phyloP scores from a whole-genome alignment of 352 stramenopile species.

The Phytopythium chamaehyphon region DNA sequence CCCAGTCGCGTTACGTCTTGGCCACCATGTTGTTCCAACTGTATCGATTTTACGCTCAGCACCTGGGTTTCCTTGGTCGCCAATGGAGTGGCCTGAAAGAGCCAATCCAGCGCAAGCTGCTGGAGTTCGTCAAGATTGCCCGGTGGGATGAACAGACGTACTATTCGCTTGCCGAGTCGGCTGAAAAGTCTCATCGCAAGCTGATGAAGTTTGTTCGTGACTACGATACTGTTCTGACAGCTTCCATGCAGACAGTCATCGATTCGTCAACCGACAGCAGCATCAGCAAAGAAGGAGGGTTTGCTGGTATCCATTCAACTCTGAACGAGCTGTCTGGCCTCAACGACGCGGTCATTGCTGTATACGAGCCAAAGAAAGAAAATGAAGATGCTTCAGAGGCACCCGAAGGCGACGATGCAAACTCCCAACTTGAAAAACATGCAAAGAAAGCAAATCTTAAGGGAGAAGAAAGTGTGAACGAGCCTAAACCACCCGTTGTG shows the following conservation, averaged over 20 bases:
- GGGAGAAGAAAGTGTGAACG: background rate
- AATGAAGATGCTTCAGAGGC: constrained; percentile 7
- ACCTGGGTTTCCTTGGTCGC: constrained; percentile 71
- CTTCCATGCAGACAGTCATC: constrained; percentile 85
- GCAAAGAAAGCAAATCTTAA: constrained; percentile 8
- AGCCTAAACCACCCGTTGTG: background rate
- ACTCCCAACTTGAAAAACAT: constrained; percentile 6
- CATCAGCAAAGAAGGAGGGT: constrained; percentile 80
- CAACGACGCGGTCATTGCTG: constrained; percentile 42
- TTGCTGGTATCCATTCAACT: constrained; percentile 66
- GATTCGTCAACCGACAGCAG: constrained; percentile 82
- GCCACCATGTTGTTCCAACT: constrained; percentile 92
- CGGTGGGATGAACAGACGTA: constrained; percentile 99
- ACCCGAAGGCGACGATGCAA: background rate
- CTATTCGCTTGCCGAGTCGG: constrained; percentile 97
- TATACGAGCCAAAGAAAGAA: constrained; percentile 17
- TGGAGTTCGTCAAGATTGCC: constrained; percentile 97
- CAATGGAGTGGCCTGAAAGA: constrained; percentile 85
- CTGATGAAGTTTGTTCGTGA: constrained; percentile 97
- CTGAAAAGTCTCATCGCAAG: constrained; percentile 97
- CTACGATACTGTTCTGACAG: constrained; percentile 81
- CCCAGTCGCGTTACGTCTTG: constrained; percentile 44
- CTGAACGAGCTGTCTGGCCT: constrained; percentile 54
- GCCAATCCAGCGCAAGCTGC: constrained; percentile 96
- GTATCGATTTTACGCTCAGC: constrained; percentile 95